Evolutionary conservation across 129 eudicot species (phyloP).

Genomic region (Lonicera japonica): DNA sequence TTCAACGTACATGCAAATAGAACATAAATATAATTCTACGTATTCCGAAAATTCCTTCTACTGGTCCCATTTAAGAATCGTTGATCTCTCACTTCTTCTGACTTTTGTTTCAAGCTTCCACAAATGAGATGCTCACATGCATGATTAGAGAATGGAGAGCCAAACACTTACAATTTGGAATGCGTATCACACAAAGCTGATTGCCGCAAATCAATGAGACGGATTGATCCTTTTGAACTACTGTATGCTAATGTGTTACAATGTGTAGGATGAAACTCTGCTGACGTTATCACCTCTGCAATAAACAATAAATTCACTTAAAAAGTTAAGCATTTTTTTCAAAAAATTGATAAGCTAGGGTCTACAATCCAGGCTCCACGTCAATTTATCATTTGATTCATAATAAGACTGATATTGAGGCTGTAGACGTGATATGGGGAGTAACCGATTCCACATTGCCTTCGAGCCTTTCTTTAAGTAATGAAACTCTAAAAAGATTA

Average conservation of each 20-base stretch:
- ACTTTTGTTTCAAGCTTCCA: not conserved
- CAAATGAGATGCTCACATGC: not conserved
- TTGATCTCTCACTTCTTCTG: not conserved
- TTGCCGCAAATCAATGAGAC: constrained; percentile 94
- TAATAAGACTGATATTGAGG: not conserved
- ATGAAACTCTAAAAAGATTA: too few relatives aligned
- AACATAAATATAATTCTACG: not conserved
- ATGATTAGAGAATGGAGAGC: not conserved
- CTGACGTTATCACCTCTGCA: constrained; percentile 95
- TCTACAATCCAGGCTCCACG: not conserved
- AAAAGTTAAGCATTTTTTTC: constrained; percentile 8
- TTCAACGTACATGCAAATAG: not conserved
- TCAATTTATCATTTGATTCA: not conserved
- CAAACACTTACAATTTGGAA: constrained; percentile 70
- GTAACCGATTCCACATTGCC: too few relatives aligned
- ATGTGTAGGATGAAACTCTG: constrained; percentile 91
- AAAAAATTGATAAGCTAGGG: constrained; percentile 5
- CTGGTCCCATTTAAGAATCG: not conserved
- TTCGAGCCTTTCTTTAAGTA: too few relatives aligned
- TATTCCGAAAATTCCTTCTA: not conserved
- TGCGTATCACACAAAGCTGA: constrained; percentile 92
- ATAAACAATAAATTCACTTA: constrained; percentile 5
- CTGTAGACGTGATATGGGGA: too few relatives aligned
- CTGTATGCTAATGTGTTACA: constrained; percentile 90
- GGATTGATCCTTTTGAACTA: constrained; percentile 91